A percentile compares a stretch with the other conserved stretches of the same genome.
Conservation (phyloP, 2,329 filamentous ascomycete species). For the Ophiostoma quercus region DNA sequence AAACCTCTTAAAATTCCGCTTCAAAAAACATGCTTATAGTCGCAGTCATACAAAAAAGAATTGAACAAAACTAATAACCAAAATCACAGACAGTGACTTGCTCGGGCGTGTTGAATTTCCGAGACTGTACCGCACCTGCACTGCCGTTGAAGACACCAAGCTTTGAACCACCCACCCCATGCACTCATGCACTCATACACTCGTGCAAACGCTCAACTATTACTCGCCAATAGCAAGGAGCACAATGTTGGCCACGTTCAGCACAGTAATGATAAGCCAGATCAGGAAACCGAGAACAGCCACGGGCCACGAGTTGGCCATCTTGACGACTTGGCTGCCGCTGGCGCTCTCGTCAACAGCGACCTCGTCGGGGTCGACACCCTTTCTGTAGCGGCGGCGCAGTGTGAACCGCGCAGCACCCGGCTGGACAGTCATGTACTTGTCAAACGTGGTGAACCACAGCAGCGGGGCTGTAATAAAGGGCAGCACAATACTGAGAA, state of each 20-base stretch:
- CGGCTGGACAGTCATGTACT: slow-evolving; percentile 69
- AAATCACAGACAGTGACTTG: neutral
- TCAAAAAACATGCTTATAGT: too few species aligned
- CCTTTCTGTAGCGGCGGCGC: slow-evolving; percentile 18
- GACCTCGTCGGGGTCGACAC: slow-evolving; percentile 26
- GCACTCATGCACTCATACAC: too few species aligned
- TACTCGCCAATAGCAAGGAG: slow-evolving; percentile 45
- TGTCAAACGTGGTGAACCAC: slow-evolving; percentile 74
- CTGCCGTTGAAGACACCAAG: neutral
- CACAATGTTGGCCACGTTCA: slow-evolving; percentile 75
- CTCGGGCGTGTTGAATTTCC: neutral
- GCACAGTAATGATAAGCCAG: slow-evolving; percentile 67
- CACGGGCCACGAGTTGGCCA: slow-evolving; percentile 68
- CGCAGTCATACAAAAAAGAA: neutral
- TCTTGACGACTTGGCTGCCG: slow-evolving; percentile 42
- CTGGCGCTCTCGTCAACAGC: slow-evolving; percentile 25
- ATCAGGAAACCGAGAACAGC: slow-evolving; percentile 52
- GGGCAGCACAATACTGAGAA: slow-evolving; percentile 70
- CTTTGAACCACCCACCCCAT: neutral
- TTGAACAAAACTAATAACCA: neutral
- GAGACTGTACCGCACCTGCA: neutral
- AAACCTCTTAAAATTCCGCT: too few species aligned
- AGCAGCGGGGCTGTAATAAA: slow-evolving; percentile 79
- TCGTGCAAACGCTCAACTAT: neutral
- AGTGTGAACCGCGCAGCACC: slow-evolving; percentile 38